Percentiles rank a stretch among this genome's conserved stretches.
phyloP scores from a whole-genome alignment of 2,329 filamentous ascomycete genomes.

The Exophiala oligosperma region DNA sequence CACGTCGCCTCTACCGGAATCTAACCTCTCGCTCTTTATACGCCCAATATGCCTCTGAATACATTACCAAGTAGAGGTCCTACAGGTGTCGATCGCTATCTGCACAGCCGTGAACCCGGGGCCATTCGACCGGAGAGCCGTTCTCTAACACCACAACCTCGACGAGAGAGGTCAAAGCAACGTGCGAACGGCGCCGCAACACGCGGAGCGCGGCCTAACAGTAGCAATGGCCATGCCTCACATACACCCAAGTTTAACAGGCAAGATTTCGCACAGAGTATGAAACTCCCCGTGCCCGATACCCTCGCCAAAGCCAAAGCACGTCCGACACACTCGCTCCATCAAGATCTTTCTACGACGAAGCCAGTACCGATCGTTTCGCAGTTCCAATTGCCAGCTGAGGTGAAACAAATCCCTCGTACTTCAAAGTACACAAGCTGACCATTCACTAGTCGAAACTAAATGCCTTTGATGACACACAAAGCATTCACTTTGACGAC shows the following conservation, averaged over 20 bases:
- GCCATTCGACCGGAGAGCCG: not conserved
- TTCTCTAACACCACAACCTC: conserved; percentile 22
- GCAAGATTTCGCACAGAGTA: not conserved
- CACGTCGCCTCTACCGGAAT: not conserved
- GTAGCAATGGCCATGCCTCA: not conserved
- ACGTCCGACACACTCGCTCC: not conserved
- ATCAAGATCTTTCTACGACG: not conserved
- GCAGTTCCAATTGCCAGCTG: not conserved
- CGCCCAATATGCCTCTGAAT: conserved; percentile 17
- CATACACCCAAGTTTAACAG: not conserved
- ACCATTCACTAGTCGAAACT: not conserved
- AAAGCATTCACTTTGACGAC: conserved; percentile 26
- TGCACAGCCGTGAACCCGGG: conserved; percentile 11
- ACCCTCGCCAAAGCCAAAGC: conserved; percentile 10
- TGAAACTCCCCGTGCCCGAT: conserved; percentile 20
- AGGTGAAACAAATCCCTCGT: not conserved
- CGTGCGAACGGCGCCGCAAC: conserved; percentile 3
- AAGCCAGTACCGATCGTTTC: not conserved
- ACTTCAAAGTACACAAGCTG: not conserved
- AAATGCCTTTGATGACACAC: conserved; percentile 25
- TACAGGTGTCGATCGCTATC: conserved; percentile 7
- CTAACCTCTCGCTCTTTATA: not conserved
- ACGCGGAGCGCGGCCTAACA: not conserved
- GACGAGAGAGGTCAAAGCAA: conserved; percentile 14
- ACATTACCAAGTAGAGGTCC: not conserved